Percentiles rank a stretch among this genome's conserved stretches.
These are phyloP conservation scores for Saururus chinensis DNA, from an alignment of 164 flowering plant genomes.

Conservation along the genomic window DNA sequence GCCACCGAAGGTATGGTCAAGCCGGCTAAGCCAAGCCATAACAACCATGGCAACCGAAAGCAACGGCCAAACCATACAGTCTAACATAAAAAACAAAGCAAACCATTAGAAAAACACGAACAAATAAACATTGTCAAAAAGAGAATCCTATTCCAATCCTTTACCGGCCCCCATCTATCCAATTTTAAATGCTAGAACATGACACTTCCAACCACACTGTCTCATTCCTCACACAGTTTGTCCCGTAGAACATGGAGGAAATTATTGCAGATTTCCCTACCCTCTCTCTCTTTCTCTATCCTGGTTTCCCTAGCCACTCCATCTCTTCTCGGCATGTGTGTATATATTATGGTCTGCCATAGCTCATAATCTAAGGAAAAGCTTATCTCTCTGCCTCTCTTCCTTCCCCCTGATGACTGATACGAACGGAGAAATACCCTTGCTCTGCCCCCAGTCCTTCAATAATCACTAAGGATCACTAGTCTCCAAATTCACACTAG, in stretches of 20 bases:
- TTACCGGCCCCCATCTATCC: neutral
- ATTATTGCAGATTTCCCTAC: conserved; percentile 39
- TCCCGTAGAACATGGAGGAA: conserved; percentile 82
- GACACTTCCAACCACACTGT: conserved; percentile 29
- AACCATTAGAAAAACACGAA: neutral
- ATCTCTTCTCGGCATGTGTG: neutral
- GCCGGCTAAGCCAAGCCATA: too few relatives aligned
- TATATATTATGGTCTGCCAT: too few relatives aligned
- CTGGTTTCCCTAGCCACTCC: neutral
- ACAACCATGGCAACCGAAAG: neutral
- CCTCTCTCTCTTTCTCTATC: conserved; percentile 7
- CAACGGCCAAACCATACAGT: neutral
- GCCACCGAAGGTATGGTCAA: too few relatives aligned
- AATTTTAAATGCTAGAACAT: neutral
- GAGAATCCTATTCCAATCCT: conserved; percentile 4
- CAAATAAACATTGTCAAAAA: neutral
- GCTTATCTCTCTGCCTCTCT: conserved; percentile 1
- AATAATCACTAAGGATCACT: neutral
- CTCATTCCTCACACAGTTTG: conserved; percentile 49
- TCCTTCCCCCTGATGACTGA: neutral
- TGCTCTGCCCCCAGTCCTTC: neutral
- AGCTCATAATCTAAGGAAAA: neutral
- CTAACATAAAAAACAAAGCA: neutral
- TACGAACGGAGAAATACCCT: too few relatives aligned
- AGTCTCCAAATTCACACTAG: neutral